phyloP scores from a whole-genome alignment of 1,284 basidiomycete species.

The Stygiomarasmius scandens region DNA sequence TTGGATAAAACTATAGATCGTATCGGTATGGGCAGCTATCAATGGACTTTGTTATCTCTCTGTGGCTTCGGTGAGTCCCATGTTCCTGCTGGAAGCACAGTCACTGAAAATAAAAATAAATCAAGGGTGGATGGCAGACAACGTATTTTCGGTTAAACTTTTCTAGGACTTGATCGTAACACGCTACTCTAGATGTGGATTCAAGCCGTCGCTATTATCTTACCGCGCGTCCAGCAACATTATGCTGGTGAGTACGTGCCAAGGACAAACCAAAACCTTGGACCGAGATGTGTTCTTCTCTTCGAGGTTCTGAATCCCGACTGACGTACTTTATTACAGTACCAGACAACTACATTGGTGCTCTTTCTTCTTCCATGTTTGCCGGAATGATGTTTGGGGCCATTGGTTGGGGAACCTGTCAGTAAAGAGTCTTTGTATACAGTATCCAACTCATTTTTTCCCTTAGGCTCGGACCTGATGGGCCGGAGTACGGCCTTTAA shows the following conservation, averaged over 20 bases:
- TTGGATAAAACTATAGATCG: conserved; percentile 86
- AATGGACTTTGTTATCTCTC: conserved; percentile 78
- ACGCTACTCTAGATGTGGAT: conserved; percentile 79
- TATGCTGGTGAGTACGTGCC: conserved; percentile 59
- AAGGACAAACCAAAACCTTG: no score
- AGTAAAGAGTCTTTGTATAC: no score
- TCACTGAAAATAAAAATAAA: background rate
- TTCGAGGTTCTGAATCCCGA: no score
- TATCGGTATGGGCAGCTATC: conserved; percentile 89
- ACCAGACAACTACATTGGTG: conserved; percentile 74
- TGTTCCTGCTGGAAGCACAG: conserved; percentile 4
- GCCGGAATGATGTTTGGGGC: conserved; percentile 97
- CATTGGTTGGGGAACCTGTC: conserved; percentile 88
- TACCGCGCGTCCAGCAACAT: conserved; percentile 90
- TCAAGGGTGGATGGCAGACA: conserved; percentile 83
- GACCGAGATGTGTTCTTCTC: no score
- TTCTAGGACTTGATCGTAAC: conserved; percentile 18
- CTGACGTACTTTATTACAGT: conserved; percentile 42
- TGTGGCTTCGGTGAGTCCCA: conserved; percentile 81
- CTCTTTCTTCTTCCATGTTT: conserved; percentile 81
- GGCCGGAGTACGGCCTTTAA: conserved; percentile 93
- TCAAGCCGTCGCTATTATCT: conserved; percentile 85
- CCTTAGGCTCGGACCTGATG: conserved; percentile 69
- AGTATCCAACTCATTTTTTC: no score
- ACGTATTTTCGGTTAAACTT: conserved; percentile 50